phyloP scores from a whole-genome alignment of 495 filamentous ascomycete genomes.

The Aspergillus conjunctus region DNA sequence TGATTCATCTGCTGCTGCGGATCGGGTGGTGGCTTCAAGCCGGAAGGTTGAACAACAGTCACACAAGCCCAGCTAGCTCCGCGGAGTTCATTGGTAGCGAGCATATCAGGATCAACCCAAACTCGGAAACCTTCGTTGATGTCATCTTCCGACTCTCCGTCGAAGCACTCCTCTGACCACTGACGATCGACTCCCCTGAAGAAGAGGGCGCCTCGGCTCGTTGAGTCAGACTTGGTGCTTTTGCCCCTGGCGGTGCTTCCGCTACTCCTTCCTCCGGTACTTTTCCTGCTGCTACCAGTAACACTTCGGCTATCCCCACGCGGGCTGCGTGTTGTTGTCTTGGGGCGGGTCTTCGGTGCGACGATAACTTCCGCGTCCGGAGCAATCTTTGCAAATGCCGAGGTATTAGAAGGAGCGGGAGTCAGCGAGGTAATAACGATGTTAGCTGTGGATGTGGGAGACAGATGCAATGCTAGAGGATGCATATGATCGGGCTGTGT shows the following conservation, averaged over 20 bases:
- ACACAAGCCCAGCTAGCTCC: conserved; percentile 73
- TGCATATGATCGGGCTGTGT: conserved; percentile 58
- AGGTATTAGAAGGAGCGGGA: conserved; percentile 66
- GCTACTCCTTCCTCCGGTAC: conserved; percentile 68
- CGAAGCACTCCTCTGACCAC: conserved; percentile 71
- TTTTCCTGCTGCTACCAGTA: conserved; percentile 67
- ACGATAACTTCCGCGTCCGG: conserved; percentile 96
- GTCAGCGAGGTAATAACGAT: conserved; percentile 79
- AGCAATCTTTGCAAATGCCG: conserved; percentile 86
- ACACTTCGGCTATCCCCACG: conserved; percentile 68
- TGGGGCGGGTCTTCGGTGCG: conserved; percentile 80
- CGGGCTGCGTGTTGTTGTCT: conserved; percentile 54
- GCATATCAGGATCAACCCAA: conserved; percentile 80
- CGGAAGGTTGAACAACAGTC: conserved; percentile 77
- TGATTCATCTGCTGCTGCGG: conserved; percentile 69
- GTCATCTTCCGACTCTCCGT: conserved; percentile 53
- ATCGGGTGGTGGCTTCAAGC: conserved; percentile 72
- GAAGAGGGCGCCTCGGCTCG: conserved; percentile 65
- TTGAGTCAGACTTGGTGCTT: conserved; percentile 57
- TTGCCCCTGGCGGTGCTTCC: conserved; percentile 66
- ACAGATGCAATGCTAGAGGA: conserved; percentile 88
- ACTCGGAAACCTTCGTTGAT: conserved; percentile 67
- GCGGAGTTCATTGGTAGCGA: conserved; percentile 67
- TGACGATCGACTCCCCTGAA: conserved; percentile 75
- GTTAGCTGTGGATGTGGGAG: conserved; percentile 92